Evolutionary conservation across 163 green algal species (phyloP).

Genomic region (Botryococcus braunii): DNA sequence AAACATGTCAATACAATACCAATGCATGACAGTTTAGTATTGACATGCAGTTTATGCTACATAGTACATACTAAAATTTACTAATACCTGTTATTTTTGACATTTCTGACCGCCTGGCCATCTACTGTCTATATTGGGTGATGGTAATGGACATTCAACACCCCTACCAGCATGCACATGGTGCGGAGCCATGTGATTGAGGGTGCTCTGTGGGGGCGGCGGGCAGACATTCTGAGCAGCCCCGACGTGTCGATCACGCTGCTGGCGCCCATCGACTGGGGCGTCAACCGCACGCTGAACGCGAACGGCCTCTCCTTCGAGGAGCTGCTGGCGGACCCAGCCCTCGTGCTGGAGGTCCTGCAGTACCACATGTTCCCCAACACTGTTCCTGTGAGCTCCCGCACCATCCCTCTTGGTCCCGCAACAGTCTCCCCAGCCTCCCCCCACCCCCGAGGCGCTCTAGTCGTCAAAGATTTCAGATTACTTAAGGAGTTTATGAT

Average conservation of each 20-base stretch:
- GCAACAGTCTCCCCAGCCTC: too few species aligned
- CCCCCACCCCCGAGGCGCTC: too few species aligned
- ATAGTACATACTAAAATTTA: not conserved
- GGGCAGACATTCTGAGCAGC: slow-evolving; percentile 2
- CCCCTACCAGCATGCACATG: not conserved
- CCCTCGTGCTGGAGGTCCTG: not conserved
- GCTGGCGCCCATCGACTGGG: slow-evolving; percentile 11
- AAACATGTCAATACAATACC: too few species aligned
- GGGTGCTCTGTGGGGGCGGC: not conserved
- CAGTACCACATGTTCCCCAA: slow-evolving; percentile 16
- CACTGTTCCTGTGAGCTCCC: slow-evolving; percentile 8
- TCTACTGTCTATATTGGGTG: not conserved
- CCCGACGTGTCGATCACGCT: slow-evolving; percentile 8
- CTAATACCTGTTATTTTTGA: not conserved
- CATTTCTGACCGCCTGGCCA: not conserved
- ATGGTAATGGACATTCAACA: not conserved
- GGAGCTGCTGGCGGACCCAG: slow-evolving; percentile 1
- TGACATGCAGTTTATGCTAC: too few species aligned
- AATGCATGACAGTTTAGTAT: too few species aligned
- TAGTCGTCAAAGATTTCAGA: too few species aligned
- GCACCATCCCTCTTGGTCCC: too few species aligned
- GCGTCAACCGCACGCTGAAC: not conserved
- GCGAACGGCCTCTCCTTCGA: slow-evolving; percentile 1
- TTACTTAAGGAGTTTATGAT: too few species aligned
- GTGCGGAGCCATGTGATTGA: not conserved